Percentiles rank a stretch among this genome's conserved stretches.
Evolutionary conservation across 805 yeast genomes (phyloP).

Genomic region (Hagleromyces aurorensis): DNA sequence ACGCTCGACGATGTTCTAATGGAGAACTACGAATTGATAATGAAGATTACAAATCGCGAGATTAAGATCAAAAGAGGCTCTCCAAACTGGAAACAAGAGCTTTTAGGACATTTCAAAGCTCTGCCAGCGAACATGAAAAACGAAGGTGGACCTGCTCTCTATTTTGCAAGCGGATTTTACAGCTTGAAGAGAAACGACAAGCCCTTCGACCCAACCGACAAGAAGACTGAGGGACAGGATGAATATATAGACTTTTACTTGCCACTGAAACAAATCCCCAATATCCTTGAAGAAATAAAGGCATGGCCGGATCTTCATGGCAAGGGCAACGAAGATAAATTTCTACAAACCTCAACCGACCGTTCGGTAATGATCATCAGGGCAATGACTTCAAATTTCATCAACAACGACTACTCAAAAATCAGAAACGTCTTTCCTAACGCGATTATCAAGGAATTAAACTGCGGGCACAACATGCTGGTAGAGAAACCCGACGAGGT

Average conservation of each 20-base stretch:
- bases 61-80: slow-evolving; percentile 17
- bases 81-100: slow-evolving; percentile 17
- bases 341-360: slow-evolving; percentile 5
- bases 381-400: slow-evolving; percentile 37
- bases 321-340: slow-evolving; percentile 4
- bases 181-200: slow-evolving; percentile 15
- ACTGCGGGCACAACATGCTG: slow-evolving; percentile 27
- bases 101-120: slow-evolving; percentile 14
- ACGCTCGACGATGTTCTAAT: slow-evolving; percentile 14
- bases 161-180: slow-evolving; percentile 27
- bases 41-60: slow-evolving; percentile 14
- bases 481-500: slow-evolving; percentile 22
- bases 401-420: slow-evolving; percentile 27
- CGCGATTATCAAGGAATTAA: slow-evolving; percentile 18
- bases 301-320: slow-evolving; percentile 18
- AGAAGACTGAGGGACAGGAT: slow-evolving; percentile 4
- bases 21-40: slow-evolving; percentile 18
- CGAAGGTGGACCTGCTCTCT: slow-evolving; percentile 15
- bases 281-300: slow-evolving; percentile 16
- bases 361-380: slow-evolving; percentile 38
- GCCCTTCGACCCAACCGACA: slow-evolving; percentile 3
- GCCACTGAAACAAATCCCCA: slow-evolving; percentile 23
- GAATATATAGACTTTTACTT: slow-evolving; percentile 13
- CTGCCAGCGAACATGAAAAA: slow-evolving; percentile 10
- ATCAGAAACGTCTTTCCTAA: slow-evolving; percentile 22